Evolutionary conservation across 1,284 basidiomycete species (phyloP).

Genomic region (Ceratobasidium sp.): DNA sequence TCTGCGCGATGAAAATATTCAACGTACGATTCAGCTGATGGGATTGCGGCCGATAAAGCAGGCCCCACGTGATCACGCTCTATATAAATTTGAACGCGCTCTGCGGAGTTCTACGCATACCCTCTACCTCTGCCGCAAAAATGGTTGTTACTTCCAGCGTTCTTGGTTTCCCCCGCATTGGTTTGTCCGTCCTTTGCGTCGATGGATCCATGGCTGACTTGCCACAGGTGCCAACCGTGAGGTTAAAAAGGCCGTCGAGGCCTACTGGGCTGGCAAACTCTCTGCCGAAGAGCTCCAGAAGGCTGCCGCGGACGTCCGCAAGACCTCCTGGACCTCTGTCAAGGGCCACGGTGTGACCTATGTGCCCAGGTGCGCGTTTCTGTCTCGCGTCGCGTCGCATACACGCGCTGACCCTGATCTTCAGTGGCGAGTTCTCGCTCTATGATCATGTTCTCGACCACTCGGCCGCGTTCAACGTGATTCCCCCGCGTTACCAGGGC

Average conservation of each 20-base stretch:
- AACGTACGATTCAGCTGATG: slow-evolving; percentile 35
- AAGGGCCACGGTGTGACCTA: slow-evolving; percentile 90
- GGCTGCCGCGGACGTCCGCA: slow-evolving; percentile 87
- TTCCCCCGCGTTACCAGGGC: slow-evolving; percentile 92
- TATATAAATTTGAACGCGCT: slow-evolving; percentile 29
- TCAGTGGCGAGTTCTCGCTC: slow-evolving; percentile 95
- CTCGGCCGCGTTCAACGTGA: slow-evolving; percentile 95
- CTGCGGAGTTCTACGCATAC: slow-evolving; percentile 11
- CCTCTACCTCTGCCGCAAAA: slow-evolving; percentile 40
- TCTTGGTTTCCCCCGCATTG: slow-evolving; percentile 98
- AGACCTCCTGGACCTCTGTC: slow-evolving; percentile 88
- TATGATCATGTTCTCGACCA: slow-evolving; percentile 99
- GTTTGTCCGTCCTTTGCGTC: slow-evolving; percentile 55
- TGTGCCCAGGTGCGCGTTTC: slow-evolving; percentile 79
- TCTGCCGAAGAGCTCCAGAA: slow-evolving; percentile 89
- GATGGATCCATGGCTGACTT: neutral
- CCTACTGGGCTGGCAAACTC: slow-evolving; percentile 97
- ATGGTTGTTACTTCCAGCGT: slow-evolving; percentile 71
- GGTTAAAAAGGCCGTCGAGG: slow-evolving; percentile 98
- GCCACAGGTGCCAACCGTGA: slow-evolving; percentile 86
- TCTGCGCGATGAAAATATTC: slow-evolving; percentile 12
- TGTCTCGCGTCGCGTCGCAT: slow-evolving; percentile 34
- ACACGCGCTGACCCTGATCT: slow-evolving; percentile 37
- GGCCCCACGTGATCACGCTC: slow-evolving; percentile 16
- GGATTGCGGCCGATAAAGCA: slow-evolving; percentile 29